A percentile compares a stretch with the other conserved stretches of the same genome.
Conservation (phyloP, 495 filamentous ascomycete genomes). For the Neurospora cerealis region DNA sequence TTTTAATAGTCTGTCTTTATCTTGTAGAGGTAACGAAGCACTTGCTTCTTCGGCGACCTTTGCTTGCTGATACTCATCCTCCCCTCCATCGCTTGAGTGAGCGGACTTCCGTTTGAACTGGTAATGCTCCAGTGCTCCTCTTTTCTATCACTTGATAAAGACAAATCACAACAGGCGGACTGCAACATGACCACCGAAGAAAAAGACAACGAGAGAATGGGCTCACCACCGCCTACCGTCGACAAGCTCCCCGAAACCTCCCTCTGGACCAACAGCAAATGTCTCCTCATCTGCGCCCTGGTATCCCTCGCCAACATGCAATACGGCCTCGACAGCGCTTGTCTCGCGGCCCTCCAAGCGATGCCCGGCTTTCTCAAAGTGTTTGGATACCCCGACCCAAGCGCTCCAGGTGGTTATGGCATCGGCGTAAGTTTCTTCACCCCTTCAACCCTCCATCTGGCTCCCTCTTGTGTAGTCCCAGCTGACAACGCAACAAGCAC, state of each 20-base stretch:
- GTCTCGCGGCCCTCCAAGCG: conserved; percentile 49
- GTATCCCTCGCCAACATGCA: conserved; percentile 37
- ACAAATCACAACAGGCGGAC: not conserved
- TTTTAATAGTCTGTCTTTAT: too few species aligned
- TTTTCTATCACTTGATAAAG: not conserved
- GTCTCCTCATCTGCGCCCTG: conserved; percentile 27
- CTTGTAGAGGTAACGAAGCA: too few species aligned
- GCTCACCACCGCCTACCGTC: not conserved
- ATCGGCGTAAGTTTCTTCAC: conserved; percentile 4
- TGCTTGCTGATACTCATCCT: not conserved
- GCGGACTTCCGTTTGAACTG: not conserved
- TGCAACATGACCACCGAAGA: not conserved
- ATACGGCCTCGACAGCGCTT: conserved; percentile 50
- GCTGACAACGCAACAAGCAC: not conserved
- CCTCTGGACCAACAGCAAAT: conserved; percentile 31
- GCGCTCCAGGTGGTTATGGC: conserved; percentile 8
- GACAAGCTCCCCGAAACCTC: conserved; percentile 24
- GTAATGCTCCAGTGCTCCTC: too few species aligned
- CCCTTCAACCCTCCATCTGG: conserved; percentile 11
- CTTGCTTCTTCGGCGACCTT: not conserved
- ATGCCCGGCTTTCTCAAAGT: conserved; percentile 49
- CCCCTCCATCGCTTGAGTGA: not conserved
- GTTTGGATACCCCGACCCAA: conserved; percentile 14
- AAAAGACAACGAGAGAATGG: not conserved
- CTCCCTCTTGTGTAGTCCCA: not conserved